A percentile compares a stretch with the other conserved stretches of the same genome.
Evolutionary conservation across 2,329 filamentous ascomycete genomes (phyloP).

Genomic region (Pseudocercospora cruenta): DNA sequence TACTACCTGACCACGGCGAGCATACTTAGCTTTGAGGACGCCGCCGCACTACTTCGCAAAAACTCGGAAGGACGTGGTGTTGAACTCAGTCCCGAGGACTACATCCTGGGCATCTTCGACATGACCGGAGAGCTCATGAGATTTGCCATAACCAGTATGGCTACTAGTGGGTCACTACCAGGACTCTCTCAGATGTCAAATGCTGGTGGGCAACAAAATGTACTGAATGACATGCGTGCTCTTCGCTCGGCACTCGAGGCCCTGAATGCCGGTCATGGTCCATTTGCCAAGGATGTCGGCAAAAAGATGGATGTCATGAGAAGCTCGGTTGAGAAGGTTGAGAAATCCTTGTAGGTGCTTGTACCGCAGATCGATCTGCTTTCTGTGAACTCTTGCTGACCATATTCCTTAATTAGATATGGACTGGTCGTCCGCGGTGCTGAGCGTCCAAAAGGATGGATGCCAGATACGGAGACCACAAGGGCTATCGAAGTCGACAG

Average conservation of each 20-base stretch:
- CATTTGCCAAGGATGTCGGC: constrained; percentile 65
- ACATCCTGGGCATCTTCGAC: constrained; percentile 88
- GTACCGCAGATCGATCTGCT: not conserved
- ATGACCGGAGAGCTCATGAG: constrained; percentile 96
- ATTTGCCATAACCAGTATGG: constrained; percentile 87
- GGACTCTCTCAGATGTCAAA: constrained; percentile 43
- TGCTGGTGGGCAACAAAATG: constrained; percentile 53
- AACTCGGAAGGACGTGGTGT: constrained; percentile 55
- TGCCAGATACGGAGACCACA: constrained; percentile 67
- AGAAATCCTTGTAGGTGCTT: constrained; percentile 54
- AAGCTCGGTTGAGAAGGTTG: constrained; percentile 89
- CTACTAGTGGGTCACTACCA: constrained; percentile 67
- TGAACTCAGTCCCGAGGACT: constrained; percentile 76
- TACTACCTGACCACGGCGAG: constrained; percentile 81
- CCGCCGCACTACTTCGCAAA: constrained; percentile 46
- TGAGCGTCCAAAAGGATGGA: constrained; percentile 89
- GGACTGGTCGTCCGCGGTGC: constrained; percentile 83
- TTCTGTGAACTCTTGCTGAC: not conserved
- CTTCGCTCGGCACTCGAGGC: constrained; percentile 77
- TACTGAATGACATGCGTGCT: constrained; percentile 79
- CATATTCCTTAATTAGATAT: constrained; percentile 54
- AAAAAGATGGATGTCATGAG: constrained; percentile 88
- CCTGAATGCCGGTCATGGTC: constrained; percentile 61
- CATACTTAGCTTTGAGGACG: constrained; percentile 70
- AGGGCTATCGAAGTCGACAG: constrained; percentile 47